Evolutionary conservation across 768 basidiomycete genomes (phyloP), one percentile per base, ranked within the genome.

Genomic region (Boletellus ananas): DNA sequence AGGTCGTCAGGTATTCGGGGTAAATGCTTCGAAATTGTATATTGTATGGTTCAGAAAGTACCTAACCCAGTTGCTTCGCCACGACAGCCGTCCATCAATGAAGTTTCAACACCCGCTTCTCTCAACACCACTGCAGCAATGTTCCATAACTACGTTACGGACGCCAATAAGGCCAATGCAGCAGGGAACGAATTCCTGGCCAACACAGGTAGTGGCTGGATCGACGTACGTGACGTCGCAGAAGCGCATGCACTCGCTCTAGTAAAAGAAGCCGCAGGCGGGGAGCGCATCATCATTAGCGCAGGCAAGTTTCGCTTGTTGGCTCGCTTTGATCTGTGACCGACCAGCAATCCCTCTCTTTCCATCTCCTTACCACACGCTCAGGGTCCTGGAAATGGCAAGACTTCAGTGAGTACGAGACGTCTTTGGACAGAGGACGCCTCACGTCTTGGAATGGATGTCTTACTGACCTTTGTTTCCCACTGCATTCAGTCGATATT

Each of bases 181-280:
- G 55, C 52, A 25, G 56, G 65, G 11, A 62, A 67, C 33, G 61
- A 65, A 29, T 49, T 58, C 29, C 51, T 65, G 31, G 58, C 58
- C 20, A 47, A 58, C 16, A 48, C 57, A 16, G 64, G 66, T 6
- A 59, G 60, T 13, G 50, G 58, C 20, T 80, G 74, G 72, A 59
- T 78, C 25, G 79, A 83, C 44, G 80, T 82, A 6, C 74, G 80
- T 6, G 81, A 84, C 59, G 59, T 80, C 31, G 81, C 78, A 0
- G 63, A 68, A 14, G 81, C 78, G 0, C 84, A 86, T 57, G 71
- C 73, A 1, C 62, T 69, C 6, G 80, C 81, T 4, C 62, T 89
- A 18, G 72, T 73, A 46, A 75, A 72, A 43, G 69, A 74, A 23
- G 73, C 70, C 3, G 84, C 83, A 0, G 77, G 74, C 3, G 79